A percentile compares a stretch with the other conserved stretches of the same genome.
Evolutionary conservation across 306 rosid species (phyloP).

Genomic region (Prunus armeniaca): DNA sequence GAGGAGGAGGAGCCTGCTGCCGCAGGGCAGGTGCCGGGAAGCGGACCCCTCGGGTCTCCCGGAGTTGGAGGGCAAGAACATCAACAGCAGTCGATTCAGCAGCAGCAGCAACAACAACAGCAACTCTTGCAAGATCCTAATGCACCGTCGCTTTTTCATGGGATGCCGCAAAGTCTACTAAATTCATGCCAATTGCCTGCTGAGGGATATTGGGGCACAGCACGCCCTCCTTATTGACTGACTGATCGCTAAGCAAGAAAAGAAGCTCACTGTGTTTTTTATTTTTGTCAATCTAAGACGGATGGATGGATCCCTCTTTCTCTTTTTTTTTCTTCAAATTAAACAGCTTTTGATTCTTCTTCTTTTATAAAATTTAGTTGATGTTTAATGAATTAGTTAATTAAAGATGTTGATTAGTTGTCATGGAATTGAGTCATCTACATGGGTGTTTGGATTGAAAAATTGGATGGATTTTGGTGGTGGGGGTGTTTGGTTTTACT

Average conservation of each 20-base stretch:
- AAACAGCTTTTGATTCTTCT: slow-evolving; percentile 28
- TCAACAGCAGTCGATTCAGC: slow-evolving; percentile 32
- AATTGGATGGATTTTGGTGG: slow-evolving; percentile 42
- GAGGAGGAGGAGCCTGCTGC: slow-evolving; percentile 63
- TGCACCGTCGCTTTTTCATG: slow-evolving; percentile 50
- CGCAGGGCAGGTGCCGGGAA: slow-evolving; percentile 27
- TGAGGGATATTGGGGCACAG: slow-evolving; percentile 73
- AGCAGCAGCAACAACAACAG: slow-evolving; percentile 22
- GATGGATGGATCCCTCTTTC: neutral
- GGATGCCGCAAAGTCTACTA: slow-evolving; percentile 78
- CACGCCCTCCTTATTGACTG: slow-evolving; percentile 69
- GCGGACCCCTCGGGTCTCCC: slow-evolving; percentile 57
- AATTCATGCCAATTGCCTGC: slow-evolving; percentile 81
- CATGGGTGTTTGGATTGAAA: slow-evolving; percentile 41
- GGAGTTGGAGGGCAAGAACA: slow-evolving; percentile 38
- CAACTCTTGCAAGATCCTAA: slow-evolving; percentile 55
- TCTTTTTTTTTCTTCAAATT: neutral
- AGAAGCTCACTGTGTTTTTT: neutral
- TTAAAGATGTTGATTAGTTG: slow-evolving; percentile 27
- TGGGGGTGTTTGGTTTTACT: slow-evolving; percentile 17
- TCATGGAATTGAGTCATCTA: slow-evolving; percentile 3
- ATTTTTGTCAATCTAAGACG: neutral
- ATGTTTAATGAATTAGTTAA: slow-evolving; percentile 36
- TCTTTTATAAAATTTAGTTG: slow-evolving; percentile 38
- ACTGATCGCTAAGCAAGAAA: neutral